Conservation (phyloP, 768 basidiomycete genomes). For the Pholiota molesta region DNA sequence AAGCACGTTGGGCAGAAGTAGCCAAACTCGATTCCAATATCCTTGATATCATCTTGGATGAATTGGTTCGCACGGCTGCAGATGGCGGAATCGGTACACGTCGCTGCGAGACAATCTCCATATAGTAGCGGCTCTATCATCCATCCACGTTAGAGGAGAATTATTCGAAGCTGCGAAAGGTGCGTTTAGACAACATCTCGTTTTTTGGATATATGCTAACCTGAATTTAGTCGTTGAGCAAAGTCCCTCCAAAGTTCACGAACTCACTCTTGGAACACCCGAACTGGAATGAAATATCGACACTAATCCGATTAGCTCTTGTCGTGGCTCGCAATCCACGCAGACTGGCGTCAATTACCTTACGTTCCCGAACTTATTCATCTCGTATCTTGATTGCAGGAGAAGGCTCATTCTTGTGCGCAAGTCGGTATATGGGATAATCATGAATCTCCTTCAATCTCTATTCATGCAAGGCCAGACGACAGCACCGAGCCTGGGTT, state of each 20-base stretch:
- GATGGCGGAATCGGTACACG: conserved; percentile 80
- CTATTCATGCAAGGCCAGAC: conserved; percentile 64
- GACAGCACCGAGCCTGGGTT: conserved; percentile 66
- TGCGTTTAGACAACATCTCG: conserved; percentile 26
- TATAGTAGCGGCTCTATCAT: conserved; percentile 72
- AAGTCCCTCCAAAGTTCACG: conserved; percentile 66
- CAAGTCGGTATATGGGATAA: conserved; percentile 78
- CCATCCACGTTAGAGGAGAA: conserved; percentile 78
- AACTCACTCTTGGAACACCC: conserved; percentile 68
- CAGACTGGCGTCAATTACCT: conserved; percentile 70
- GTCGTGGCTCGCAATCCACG: conserved; percentile 68
- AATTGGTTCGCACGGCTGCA: conserved; percentile 79
- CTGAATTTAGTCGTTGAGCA: conserved; percentile 62
- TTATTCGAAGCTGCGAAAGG: conserved; percentile 80
- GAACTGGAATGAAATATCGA: conserved; percentile 83
- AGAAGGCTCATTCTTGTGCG: conserved; percentile 72
- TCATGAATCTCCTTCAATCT: conserved; percentile 83
- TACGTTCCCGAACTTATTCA: conserved; percentile 86
- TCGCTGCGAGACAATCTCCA: conserved; percentile 78
- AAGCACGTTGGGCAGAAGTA: conserved; percentile 80
- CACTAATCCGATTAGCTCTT: conserved; percentile 74
- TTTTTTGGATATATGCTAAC: not conserved
- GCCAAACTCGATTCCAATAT: conserved; percentile 67
- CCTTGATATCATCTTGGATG: conserved; percentile 76
- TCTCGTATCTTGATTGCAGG: conserved; percentile 77